Evolutionary conservation across 225 moss, liverwort and hornwort species (phyloP).

Genomic region (Asterella californica): DNA sequence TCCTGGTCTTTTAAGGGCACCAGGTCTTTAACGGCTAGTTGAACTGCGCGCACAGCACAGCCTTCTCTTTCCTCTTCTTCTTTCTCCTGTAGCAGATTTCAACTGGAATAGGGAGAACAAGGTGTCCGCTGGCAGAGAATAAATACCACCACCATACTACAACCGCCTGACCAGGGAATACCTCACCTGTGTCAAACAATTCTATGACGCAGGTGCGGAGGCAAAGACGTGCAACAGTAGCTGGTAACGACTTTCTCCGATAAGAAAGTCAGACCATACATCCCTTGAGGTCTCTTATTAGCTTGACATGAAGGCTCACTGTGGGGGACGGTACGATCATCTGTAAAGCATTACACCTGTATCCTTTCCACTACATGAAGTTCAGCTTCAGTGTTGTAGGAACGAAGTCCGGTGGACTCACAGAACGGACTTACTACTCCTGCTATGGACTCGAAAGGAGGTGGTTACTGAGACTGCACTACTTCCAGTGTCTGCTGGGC

Average conservation of each 20-base stretch:
- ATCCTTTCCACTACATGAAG: background rate
- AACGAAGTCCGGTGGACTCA: too few relatives aligned
- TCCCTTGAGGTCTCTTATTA: too few relatives aligned
- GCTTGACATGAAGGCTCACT: too few relatives aligned
- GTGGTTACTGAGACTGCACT: slow-evolving; percentile 53
- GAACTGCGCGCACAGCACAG: background rate
- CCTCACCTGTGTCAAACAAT: background rate
- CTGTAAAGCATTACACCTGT: background rate
- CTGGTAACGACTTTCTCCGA: too few relatives aligned
- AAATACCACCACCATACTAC: background rate
- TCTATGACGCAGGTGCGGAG: background rate
- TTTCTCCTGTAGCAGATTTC: background rate
- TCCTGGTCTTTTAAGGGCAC: background rate
- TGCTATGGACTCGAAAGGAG: too few relatives aligned
- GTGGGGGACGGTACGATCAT: background rate
- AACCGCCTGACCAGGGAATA: background rate
- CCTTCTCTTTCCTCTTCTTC: background rate
- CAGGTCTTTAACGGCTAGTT: background rate
- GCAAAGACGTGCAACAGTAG: background rate
- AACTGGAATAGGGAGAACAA: background rate
- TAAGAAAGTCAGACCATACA: background rate
- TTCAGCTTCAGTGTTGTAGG: background rate
- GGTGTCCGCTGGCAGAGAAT: background rate
- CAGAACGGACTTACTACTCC: too few relatives aligned
- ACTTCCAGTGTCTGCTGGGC: slow-evolving; percentile 84